Evolutionary conservation across 75 land plant species (phyloP).

Genomic region (Sequoia sempervirens): DNA sequence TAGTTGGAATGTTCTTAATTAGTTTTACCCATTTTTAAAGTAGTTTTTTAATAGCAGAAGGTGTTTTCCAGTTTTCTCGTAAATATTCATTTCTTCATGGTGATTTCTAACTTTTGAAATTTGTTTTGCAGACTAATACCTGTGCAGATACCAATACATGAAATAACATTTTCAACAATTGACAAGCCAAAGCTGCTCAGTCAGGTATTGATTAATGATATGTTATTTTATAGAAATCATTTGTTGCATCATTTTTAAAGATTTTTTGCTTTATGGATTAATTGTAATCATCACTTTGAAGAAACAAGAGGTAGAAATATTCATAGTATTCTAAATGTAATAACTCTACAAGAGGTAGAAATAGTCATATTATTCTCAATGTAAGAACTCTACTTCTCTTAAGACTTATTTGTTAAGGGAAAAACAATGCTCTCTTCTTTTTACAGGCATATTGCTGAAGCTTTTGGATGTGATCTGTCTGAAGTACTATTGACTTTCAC

Average conservation of each 20-base stretch:
- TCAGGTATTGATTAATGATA: conserved; percentile 34
- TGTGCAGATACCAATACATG: conserved; percentile 30
- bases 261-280: not conserved
- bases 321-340: not conserved
- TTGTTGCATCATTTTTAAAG: not conserved
- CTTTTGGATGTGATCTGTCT: not conserved
- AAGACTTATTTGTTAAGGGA: not conserved
- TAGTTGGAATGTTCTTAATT: not conserved
- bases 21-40: not conserved
- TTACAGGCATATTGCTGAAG: not conserved
- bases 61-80: not conserved
- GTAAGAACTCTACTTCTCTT: not conserved
- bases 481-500: not conserved
- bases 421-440: not conserved
- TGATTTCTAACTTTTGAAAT: not conserved
- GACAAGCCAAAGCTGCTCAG: conserved; percentile 82
- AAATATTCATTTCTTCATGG: not conserved
- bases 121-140: conserved; percentile 30
- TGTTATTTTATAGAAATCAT: not conserved
- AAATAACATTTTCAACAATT: conserved; percentile 64
- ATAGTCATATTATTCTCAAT: too few relatives aligned
- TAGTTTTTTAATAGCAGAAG: not conserved
- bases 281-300: not conserved
- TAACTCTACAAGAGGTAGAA: too few relatives aligned
- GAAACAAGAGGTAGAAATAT: not conserved